Conservation (phyloP, 225 moss, liverwort and hornwort species). For the Bryum argenteum region DNA sequence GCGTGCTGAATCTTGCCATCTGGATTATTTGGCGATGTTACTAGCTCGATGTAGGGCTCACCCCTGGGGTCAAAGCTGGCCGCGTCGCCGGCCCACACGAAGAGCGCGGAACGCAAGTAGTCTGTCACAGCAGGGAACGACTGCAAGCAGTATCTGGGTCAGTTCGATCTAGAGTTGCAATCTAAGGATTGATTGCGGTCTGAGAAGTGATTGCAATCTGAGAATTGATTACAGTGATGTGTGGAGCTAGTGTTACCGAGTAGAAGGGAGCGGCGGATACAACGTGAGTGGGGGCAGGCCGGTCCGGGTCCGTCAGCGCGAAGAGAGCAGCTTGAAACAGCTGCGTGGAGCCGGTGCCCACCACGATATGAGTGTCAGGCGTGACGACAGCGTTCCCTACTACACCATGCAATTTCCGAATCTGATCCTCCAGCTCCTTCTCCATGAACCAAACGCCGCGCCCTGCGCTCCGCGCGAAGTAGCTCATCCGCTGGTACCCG, state of each 20-base stretch:
- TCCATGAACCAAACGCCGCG: conserved; percentile 74
- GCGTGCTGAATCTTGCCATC: conserved; percentile 63
- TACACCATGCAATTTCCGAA: conserved; percentile 59
- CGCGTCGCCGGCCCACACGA: conserved; percentile 77
- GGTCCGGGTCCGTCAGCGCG: conserved; percentile 60
- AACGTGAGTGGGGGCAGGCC: conserved; percentile 48
- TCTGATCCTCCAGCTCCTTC: conserved; percentile 64
- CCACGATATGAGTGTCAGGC: conserved; percentile 58
- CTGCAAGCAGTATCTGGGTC: conserved; percentile 29
- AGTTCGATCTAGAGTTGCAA: not conserved
- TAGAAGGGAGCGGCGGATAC: conserved; percentile 71
- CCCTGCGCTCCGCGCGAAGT: conserved; percentile 69
- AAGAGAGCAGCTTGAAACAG: conserved; percentile 72
- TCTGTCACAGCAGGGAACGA: conserved; percentile 67
- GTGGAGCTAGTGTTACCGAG: conserved; percentile 37
- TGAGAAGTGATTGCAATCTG: not conserved
- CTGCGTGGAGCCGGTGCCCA: conserved; percentile 85
- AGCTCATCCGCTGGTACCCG: conserved; percentile 86
- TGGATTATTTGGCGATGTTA: conserved; percentile 77
- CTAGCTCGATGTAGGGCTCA: conserved; percentile 66
- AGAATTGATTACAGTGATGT: too few species aligned
- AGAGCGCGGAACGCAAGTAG: conserved; percentile 63
- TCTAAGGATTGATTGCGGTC: too few species aligned
- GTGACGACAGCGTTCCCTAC: conserved; percentile 78
- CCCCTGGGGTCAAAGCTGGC: conserved; percentile 35